Evolutionary conservation across 2,329 filamentous ascomycete species (phyloP).

Genomic region (Talaromyces islandicus): DNA sequence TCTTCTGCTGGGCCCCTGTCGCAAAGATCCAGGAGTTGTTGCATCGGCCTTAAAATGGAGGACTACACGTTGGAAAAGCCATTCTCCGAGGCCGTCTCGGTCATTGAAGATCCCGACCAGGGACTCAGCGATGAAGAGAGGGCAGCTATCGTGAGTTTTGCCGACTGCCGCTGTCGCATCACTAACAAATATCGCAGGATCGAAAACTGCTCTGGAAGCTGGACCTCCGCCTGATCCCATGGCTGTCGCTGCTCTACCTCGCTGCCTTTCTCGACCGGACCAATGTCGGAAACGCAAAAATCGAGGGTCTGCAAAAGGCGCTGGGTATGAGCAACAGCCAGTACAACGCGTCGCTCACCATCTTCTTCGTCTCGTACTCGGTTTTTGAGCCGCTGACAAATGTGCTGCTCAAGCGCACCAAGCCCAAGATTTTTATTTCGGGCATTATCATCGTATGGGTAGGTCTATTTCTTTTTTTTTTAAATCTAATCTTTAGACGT

Average conservation of each 20-base stretch:
- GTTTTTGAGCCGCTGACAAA: slow-evolving; percentile 72
- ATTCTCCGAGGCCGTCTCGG: not conserved
- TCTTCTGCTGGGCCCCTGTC: not conserved
- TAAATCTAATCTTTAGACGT: not conserved
- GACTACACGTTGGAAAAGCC: slow-evolving; percentile 6
- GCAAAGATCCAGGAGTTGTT: not conserved
- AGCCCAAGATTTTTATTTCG: slow-evolving; percentile 74
- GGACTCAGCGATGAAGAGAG: slow-evolving; percentile 59
- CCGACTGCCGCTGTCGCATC: not conserved
- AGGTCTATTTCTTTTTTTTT: slow-evolving; percentile 2
- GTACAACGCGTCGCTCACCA: slow-evolving; percentile 70
- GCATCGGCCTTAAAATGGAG: not conserved
- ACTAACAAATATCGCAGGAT: slow-evolving; percentile 25
- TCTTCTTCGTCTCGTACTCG: slow-evolving; percentile 84
- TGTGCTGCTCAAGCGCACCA: slow-evolving; percentile 67
- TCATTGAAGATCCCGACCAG: slow-evolving; percentile 53
- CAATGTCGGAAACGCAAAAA: slow-evolving; percentile 69
- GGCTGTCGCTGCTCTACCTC: slow-evolving; percentile 42
- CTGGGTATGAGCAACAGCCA: slow-evolving; percentile 57
- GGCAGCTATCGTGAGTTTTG: slow-evolving; percentile 50
- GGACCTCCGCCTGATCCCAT: slow-evolving; percentile 40
- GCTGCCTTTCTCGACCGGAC: slow-evolving; percentile 47
- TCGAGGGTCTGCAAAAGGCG: slow-evolving; percentile 53
- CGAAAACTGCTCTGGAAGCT: slow-evolving; percentile 40
- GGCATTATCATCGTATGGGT: slow-evolving; percentile 64